Evolutionary conservation across 1,284 basidiomycete genomes (phyloP).

Genomic region (Ganoderma sp.): DNA sequence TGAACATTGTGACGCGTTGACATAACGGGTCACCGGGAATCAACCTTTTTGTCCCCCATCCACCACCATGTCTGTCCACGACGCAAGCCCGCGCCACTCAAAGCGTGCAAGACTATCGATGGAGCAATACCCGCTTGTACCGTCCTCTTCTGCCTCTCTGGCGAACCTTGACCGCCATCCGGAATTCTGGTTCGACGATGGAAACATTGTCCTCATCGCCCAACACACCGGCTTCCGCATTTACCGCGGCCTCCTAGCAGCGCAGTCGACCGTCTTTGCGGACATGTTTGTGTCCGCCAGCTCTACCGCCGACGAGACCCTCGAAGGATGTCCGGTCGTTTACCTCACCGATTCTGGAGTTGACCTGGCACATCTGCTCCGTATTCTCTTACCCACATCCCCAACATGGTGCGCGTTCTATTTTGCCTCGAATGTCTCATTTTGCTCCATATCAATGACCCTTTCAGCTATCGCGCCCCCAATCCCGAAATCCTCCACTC

Average conservation of each 20-base stretch:
- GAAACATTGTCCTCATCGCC: constrained; percentile 31
- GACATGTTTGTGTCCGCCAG: constrained; percentile 30
- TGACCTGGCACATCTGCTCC: constrained; percentile 18
- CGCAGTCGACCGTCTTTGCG: constrained; percentile 27
- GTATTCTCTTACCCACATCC: not conserved
- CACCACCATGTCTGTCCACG: not conserved
- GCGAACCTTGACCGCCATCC: not conserved
- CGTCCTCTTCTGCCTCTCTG: not conserved
- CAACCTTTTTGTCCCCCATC: too few species aligned
- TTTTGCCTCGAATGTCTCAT: not conserved
- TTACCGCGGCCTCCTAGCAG: constrained; percentile 27
- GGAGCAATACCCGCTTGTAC: not conserved
- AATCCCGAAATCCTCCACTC: not conserved
- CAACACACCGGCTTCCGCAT: constrained; percentile 27
- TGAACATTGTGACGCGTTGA: too few species aligned
- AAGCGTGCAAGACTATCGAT: not conserved
- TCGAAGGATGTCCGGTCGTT: constrained; percentile 27
- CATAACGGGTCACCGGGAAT: too few species aligned
- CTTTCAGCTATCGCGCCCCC: not conserved
- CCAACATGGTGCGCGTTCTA: not conserved
- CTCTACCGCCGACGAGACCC: constrained; percentile 9
- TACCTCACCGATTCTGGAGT: constrained; percentile 21
- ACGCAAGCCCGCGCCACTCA: not conserved
- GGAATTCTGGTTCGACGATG: constrained; percentile 30
- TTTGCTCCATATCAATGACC: too few species aligned